Evolutionary conservation across 805 yeast species (phyloP).

Genomic region (Candida rishiriensis): DNA sequence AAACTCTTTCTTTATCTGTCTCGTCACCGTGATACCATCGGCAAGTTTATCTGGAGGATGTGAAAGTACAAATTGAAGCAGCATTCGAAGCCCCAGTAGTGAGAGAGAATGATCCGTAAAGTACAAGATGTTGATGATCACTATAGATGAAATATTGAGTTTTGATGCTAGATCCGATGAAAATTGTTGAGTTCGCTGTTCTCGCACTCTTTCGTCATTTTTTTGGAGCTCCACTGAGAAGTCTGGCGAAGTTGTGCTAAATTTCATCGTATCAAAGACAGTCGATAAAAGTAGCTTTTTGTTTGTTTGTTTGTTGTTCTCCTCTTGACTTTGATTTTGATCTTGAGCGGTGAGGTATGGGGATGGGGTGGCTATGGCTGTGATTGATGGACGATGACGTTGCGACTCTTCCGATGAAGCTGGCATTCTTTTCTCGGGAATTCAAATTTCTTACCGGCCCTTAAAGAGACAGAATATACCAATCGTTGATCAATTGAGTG

Average conservation of each 20-base stretch:
- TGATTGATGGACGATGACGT: too few relatives aligned
- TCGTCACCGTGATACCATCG: constrained; percentile 17
- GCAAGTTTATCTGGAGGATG: constrained; percentile 36
- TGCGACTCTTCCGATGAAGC: too few relatives aligned
- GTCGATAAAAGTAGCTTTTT: too few relatives aligned
- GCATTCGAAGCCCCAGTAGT: constrained; percentile 28
- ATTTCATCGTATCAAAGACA: constrained; percentile 10
- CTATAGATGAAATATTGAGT: constrained; percentile 33
- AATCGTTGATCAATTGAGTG: too few relatives aligned
- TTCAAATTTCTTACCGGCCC: too few relatives aligned
- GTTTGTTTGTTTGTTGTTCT: too few relatives aligned
- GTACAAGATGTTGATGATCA: constrained; percentile 35
- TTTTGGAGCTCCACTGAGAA: constrained; percentile 31
- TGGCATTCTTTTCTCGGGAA: too few relatives aligned
- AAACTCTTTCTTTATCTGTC: constrained; percentile 1
- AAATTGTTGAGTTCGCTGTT: constrained; percentile 39
- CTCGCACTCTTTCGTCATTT: constrained; percentile 38
- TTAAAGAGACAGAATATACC: too few relatives aligned
- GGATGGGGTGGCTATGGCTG: too few relatives aligned
- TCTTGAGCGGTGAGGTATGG: too few relatives aligned
- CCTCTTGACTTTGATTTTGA: too few relatives aligned
- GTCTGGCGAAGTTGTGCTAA: neutral
- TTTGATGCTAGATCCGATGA: constrained; percentile 32
- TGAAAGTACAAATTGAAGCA: constrained; percentile 34
- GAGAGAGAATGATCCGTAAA: constrained; percentile 38